Conservation (phyloP, 1,139 yeast species). For the Pichia sp. region DNA sequence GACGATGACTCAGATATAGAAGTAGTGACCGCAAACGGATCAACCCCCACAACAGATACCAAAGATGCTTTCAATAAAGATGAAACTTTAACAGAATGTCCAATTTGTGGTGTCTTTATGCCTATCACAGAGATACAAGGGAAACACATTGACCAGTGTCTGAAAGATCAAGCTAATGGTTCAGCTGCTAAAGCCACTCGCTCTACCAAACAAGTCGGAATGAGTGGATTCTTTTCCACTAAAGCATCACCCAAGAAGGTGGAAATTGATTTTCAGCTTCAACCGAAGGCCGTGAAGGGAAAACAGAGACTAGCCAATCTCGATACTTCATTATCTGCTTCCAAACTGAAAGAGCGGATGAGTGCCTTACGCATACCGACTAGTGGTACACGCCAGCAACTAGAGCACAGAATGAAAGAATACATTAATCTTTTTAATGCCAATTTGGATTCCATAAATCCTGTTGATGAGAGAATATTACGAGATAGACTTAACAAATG, state of each 20-base stretch:
- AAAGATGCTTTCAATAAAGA: conserved; percentile 10
- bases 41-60: not conserved
- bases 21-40: not conserved
- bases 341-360: conserved; percentile 58
- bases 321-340: conserved; percentile 52
- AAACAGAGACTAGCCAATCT: conserved; percentile 33
- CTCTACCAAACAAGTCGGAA: conserved; percentile 1
- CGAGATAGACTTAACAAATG: conserved; percentile 54
- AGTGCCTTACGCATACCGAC: conserved; percentile 48
- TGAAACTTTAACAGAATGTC: conserved; percentile 46
- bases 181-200: not conserved
- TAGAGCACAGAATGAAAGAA: conserved; percentile 71
- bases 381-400: conserved; percentile 52
- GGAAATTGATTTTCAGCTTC: conserved; percentile 15
- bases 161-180: conserved; percentile 25
- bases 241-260: not conserved
- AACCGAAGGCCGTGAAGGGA: conserved; percentile 13
- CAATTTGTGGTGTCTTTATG: conserved; percentile 56
- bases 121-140: conserved; percentile 53
- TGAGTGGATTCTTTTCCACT: not conserved
- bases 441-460: conserved; percentile 69
- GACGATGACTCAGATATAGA: conserved; percentile 7
- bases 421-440: conserved; percentile 78
- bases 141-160: conserved; percentile 65
- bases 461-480: conserved; percentile 50